Evolutionary conservation across 768 basidiomycete genomes (phyloP), one percentile per base, ranked within the genome.

Genomic region (Agaricus subrufescens): DNA sequence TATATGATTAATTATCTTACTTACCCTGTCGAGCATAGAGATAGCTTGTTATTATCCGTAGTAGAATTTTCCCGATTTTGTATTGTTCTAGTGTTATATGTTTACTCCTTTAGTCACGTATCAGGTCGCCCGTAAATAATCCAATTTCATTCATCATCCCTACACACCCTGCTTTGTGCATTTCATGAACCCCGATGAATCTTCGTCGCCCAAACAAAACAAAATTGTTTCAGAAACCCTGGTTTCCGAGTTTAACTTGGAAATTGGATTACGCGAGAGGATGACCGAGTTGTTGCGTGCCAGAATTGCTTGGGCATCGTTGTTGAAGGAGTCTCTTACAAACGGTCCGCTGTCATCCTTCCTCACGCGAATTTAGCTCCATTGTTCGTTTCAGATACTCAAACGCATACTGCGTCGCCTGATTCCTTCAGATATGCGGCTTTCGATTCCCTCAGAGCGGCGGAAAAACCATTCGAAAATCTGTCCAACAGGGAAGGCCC

Each of bases 301-400:
- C 7, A 71, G 80, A 37, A 78, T 83, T 38, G 65, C 71, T 51
- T 82, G 80, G 81, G 80, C 78, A 39, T 47, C 67, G n/a, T 45
- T 71, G 31, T 63, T 83, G 34, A 72, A 75, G 57, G 67, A 77
- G 37, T 65, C 71, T 30, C 61, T 79, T 25, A 44, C 63, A 51
- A 63, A 69, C 59, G 70, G 71, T 74, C 31, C 39, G 60, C 46
- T 46, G 27, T 23, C 23, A 29, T 6, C 19, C 27, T 8, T 25
- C 45, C n/a, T 15, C 29, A 42, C 19, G 29, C 14, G 27, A 51
- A 50, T 14, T 39, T 3, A 19, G 6, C 10, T 14, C n/a, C 46
- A 9, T 30, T 25, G 11, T 23, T 25, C 26, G 8, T 27, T 19
- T 46, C 54, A 60, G 50, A 40, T 2, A 44, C 45, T 34, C 45